A percentile compares a stretch with the other conserved stretches of the same genome.
phyloP scores from a whole-genome alignment of 2,329 filamentous ascomycete species.

The Rhynchosporium secalis region DNA sequence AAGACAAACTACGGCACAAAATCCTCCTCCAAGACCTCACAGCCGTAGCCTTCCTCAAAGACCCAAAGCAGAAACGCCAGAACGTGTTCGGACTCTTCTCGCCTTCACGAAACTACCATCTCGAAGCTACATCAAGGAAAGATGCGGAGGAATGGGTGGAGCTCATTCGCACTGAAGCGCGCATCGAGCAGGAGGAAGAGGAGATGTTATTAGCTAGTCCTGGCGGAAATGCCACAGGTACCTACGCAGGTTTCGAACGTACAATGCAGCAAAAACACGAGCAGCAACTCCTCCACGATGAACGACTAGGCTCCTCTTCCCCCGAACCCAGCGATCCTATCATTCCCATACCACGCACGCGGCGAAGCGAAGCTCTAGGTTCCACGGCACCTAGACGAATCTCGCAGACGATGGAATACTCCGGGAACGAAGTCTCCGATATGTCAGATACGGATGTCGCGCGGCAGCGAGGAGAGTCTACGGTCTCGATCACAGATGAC shows the following conservation, averaged over 20 bases:
- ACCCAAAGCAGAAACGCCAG: slow-evolving; percentile 81
- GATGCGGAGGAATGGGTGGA: slow-evolving; percentile 88
- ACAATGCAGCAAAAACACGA: slow-evolving; percentile 33
- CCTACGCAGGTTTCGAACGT: slow-evolving; percentile 35
- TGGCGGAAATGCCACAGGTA: slow-evolving; percentile 42
- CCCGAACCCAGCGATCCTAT: slow-evolving; percentile 56
- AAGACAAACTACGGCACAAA: slow-evolving; percentile 85
- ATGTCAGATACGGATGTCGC: slow-evolving; percentile 69
- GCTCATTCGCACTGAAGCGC: slow-evolving; percentile 73
- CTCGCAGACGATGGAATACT: slow-evolving; percentile 65
- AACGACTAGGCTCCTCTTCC: slow-evolving; percentile 51
- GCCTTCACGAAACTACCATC: slow-evolving; percentile 85
- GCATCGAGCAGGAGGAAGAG: slow-evolving; percentile 85
- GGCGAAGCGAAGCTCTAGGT: slow-evolving; percentile 32
- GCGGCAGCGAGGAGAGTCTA: slow-evolving; percentile 41
- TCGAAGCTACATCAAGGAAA: slow-evolving; percentile 70
- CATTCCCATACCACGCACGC: slow-evolving; percentile 21
- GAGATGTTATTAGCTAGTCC: slow-evolving; percentile 76
- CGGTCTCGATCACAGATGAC: slow-evolving; percentile 37
- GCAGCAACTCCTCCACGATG: slow-evolving; percentile 34
- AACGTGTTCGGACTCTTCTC: slow-evolving; percentile 93
- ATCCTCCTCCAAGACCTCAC: slow-evolving; percentile 87
- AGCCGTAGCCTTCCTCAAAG: slow-evolving; percentile 83
- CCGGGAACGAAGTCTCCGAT: slow-evolving; percentile 74
- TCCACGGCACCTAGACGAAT: slow-evolving; percentile 46